Conservation (phyloP, 2,329 filamentous ascomycete species). For the Cadophora sp. region DNA sequence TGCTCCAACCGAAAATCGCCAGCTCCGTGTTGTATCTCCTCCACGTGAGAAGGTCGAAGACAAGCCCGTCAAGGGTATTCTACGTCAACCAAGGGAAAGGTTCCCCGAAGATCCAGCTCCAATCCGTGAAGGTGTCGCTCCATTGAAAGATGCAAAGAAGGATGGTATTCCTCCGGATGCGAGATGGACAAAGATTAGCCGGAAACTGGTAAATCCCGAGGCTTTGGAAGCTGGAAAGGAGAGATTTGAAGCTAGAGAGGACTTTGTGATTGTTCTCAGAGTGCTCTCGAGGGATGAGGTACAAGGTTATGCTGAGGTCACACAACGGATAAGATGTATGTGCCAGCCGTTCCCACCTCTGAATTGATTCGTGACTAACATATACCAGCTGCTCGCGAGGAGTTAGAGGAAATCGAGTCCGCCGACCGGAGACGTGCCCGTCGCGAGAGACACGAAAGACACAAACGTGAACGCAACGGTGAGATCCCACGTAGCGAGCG, state of each 20-base stretch:
- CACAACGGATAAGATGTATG: conserved; percentile 80
- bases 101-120: conserved; percentile 89
- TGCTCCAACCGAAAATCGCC: conserved; percentile 34
- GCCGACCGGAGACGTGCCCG: conserved; percentile 41
- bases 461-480: conserved; percentile 41
- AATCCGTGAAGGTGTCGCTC: conserved; percentile 87
- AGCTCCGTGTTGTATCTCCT: conserved; percentile 72
- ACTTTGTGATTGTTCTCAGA: conserved; percentile 91
- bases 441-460: conserved; percentile 44
- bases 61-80: conserved; percentile 80
- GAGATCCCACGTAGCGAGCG: conserved; percentile 28
- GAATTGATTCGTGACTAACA: conserved; percentile 18
- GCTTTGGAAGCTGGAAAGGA: conserved; percentile 85
- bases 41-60: conserved; percentile 67
- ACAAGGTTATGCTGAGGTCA: conserved; percentile 82
- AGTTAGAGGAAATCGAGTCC: conserved; percentile 39
- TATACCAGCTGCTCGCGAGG: conserved; percentile 41
- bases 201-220: conserved; percentile 87
- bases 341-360: not conserved
- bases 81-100: conserved; percentile 80
- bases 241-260: conserved; percentile 88
- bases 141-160: conserved; percentile 86
- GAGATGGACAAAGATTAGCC: conserved; percentile 92
- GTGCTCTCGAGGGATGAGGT: conserved; percentile 91
- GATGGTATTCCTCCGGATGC: conserved; percentile 79